A percentile compares a stretch with the other conserved stretches of the same genome.
These are phyloP conservation scores for Calendula officinalis DNA, from an alignment of 129 eudicot species.

Conservation along the genomic window DNA sequence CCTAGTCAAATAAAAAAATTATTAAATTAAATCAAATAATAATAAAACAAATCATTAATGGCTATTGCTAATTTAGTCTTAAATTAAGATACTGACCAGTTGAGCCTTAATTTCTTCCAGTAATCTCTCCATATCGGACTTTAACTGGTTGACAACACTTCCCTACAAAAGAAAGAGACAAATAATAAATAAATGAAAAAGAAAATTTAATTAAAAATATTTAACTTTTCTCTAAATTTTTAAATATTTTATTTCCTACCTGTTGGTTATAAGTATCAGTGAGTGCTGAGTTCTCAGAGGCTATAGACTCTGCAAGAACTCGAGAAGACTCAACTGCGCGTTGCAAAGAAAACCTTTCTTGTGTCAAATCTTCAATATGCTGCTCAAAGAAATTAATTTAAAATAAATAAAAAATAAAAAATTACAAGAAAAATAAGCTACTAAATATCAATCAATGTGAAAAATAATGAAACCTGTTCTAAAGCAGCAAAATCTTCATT, in stretches of 20 bases:
- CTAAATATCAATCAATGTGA: not conserved
- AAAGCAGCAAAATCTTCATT: slow-evolving; percentile 93
- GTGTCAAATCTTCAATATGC: slow-evolving; percentile 99
- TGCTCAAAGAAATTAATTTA: slow-evolving; percentile 32
- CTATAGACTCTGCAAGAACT: slow-evolving; percentile 82
- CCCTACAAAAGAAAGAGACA: slow-evolving; percentile 47
- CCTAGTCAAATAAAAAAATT: slow-evolving; percentile 42
- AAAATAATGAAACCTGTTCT: slow-evolving; percentile 63
- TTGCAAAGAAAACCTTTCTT: slow-evolving; percentile 96
- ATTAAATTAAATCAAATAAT: slow-evolving; percentile 10
- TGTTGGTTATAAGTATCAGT: slow-evolving; percentile 94
- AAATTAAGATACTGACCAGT: slow-evolving; percentile 54
- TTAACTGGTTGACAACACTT: slow-evolving; percentile 72
- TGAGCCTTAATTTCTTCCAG: slow-evolving; percentile 71
- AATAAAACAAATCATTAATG: slow-evolving; percentile 12
- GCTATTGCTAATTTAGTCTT: slow-evolving; percentile 6
- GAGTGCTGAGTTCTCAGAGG: slow-evolving; percentile 87
- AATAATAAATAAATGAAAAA: not conserved
- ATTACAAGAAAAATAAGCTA: slow-evolving; percentile 19
- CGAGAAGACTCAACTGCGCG: slow-evolving; percentile 96
- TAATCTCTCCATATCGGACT: slow-evolving; percentile 69
- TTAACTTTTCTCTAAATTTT: not conserved
- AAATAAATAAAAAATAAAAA: slow-evolving; percentile 13
- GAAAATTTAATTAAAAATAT: not conserved
- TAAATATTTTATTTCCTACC: slow-evolving; percentile 35